Evolutionary conservation across 805 yeast species (phyloP).

Genomic region (Candida glaebosa): DNA sequence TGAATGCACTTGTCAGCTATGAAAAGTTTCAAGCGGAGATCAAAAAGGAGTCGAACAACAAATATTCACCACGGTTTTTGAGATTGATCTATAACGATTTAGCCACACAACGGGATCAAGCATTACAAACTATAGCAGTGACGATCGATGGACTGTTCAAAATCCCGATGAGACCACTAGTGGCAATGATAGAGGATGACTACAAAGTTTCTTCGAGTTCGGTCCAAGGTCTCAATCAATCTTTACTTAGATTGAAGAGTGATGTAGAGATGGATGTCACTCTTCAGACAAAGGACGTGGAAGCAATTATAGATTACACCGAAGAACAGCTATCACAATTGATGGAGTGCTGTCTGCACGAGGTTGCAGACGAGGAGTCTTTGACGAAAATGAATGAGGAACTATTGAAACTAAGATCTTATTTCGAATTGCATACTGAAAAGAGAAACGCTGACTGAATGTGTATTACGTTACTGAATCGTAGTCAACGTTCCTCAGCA

Average conservation of each 20-base stretch:
- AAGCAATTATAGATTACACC: neutral
- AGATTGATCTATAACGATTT: slow-evolving; percentile 7
- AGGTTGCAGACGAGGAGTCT: neutral
- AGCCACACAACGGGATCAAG: slow-evolving; percentile 5
- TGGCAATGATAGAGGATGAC: slow-evolving; percentile 2
- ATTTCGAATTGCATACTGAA: neutral
- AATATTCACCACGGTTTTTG: slow-evolving; percentile 4
- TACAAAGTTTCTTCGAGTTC: slow-evolving; percentile 4
- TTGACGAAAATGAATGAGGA: neutral
- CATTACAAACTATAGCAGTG: slow-evolving; percentile 7
- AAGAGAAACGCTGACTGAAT: neutral
- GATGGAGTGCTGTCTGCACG: neutral
- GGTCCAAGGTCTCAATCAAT: neutral
- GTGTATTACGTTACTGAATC: neutral
- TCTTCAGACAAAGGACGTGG: neutral
- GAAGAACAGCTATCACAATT: neutral
- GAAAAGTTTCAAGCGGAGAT: slow-evolving; percentile 15
- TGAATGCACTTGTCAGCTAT: slow-evolving; percentile 16
- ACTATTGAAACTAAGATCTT: neutral
- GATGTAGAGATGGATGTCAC: neutral
- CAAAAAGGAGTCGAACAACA: slow-evolving; percentile 1
- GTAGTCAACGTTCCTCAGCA: neutral
- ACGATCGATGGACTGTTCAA: slow-evolving; percentile 18
- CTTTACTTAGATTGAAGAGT: neutral
- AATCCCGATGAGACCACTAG: slow-evolving; percentile 18